Base-by-base conservation (phyloP, 768 basidiomycete genomes). In the Pisolithus sp. region DNA sequence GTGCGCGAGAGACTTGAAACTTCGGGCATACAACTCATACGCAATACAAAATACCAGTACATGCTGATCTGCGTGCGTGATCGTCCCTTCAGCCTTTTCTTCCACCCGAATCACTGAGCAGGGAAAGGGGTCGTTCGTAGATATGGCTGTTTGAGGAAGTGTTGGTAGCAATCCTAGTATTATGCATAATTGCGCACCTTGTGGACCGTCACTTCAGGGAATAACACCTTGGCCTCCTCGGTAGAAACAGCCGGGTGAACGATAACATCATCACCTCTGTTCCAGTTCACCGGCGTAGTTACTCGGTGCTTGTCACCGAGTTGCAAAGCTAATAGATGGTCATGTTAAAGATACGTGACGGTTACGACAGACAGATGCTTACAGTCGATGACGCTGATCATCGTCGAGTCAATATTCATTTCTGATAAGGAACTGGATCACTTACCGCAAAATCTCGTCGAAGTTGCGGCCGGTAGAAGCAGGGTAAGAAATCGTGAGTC, bases 381-480 rank as follows among this genome's bases (percentile, higher is more conserved):
- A 73, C 71, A 80, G 70, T 99, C 95, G 61, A 98, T 76, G 50
- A 91, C 90, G 52, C 87, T 71, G 45, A 4, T 53, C 18, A 42
- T 52, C 48, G 26, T 9, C 23, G 30, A n/a, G 41, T 67, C 7
- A 62, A 48, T 39, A 15, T 42, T 7, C 28, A 37, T 34, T 21
- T 10, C 15, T 0, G 23, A 6, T 34, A 34, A 23, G 24, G 12
- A 18, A 41, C 28, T 13, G 7, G 36, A 28, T n/a, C 15, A 54
- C 62, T 53, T 21, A 78, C 76, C 85, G 78, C 52, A 86, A 53
- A 59, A 85, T 76, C 70, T 85, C 83, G 56, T 78, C 77, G 66
- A 96, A 95, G 79, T 93, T 94, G 63, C 93, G 88, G 41, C 95
- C 96, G 61, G 94, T 93, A 12, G 92, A 86, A 46, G 95, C 94